Conservation (phyloP, 1,284 basidiomycete species). For the Gymnopus androsaceus region DNA sequence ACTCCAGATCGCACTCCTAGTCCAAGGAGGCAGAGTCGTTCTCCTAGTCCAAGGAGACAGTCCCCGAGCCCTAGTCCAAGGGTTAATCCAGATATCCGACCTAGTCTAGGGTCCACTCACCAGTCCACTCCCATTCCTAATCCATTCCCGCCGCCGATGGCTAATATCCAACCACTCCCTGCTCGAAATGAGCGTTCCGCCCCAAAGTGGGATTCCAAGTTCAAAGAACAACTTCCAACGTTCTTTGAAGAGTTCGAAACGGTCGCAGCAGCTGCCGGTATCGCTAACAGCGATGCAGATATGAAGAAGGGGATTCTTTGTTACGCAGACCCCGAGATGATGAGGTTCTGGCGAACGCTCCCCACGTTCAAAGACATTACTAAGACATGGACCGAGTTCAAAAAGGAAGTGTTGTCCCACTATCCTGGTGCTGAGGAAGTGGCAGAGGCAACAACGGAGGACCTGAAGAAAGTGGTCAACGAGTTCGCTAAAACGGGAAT, state of each 20-base stretch:
- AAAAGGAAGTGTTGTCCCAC: background rate
- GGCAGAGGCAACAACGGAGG: background rate
- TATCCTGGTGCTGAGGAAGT: background rate
- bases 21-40: too few relatives aligned
- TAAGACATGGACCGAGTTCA: background rate
- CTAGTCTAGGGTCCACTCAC: too few relatives aligned
- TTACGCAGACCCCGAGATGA: background rate
- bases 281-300: background rate
- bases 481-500: background rate
- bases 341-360: background rate
- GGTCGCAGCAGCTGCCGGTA: background rate
- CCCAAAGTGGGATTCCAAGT: background rate
- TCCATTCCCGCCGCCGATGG: too few relatives aligned
- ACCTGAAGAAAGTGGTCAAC: background rate
- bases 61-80: too few relatives aligned
- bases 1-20: too few relatives aligned
- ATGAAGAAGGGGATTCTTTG: background rate
- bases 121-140: too few relatives aligned
- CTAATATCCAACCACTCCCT: background rate
- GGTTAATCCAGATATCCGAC: too few relatives aligned
- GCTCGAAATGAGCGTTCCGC: background rate
- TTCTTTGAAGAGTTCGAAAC: constrained; percentile 2
- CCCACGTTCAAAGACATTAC: background rate
- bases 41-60: too few relatives aligned
- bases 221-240: background rate